phyloP scores from a whole-genome alignment of 805 yeast genomes.

The Myxozyma kluyveri region DNA sequence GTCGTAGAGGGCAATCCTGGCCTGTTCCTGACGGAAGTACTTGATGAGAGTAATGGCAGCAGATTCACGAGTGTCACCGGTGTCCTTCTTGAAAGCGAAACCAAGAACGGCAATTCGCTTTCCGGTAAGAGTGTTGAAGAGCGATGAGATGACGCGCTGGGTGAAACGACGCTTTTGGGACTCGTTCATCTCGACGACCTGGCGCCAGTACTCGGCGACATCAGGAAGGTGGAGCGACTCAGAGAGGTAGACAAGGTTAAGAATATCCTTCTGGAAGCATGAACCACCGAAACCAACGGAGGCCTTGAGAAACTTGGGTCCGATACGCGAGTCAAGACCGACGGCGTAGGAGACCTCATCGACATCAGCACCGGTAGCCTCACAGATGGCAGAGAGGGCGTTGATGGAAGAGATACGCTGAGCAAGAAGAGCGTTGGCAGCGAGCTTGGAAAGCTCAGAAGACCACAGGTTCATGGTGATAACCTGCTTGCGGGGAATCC shows the following conservation, averaged over 20 bases:
- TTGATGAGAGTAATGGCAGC: slow-evolving; percentile 35
- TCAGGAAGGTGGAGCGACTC: slow-evolving; percentile 36
- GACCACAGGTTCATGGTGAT: slow-evolving; percentile 37
- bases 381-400: slow-evolving; percentile 37
- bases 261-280: slow-evolving; percentile 37
- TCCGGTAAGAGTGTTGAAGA: slow-evolving; percentile 36
- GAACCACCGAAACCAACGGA: slow-evolving; percentile 38
- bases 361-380: slow-evolving; percentile 37
- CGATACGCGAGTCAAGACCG: slow-evolving; percentile 36
- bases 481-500: slow-evolving; percentile 35
- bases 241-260: slow-evolving; percentile 35
- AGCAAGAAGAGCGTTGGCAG: slow-evolving; percentile 37
- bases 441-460: slow-evolving; percentile 37
- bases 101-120: slow-evolving; percentile 36
- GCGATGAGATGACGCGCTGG: slow-evolving; percentile 32
- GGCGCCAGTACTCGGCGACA: slow-evolving; percentile 36
- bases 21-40: slow-evolving; percentile 34
- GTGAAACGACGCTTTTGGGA: slow-evolving; percentile 36
- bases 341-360: slow-evolving; percentile 37
- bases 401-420: slow-evolving; percentile 38
- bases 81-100: slow-evolving; percentile 38
- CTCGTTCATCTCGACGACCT: slow-evolving; percentile 37
- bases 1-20: slow-evolving; percentile 35
- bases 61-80: slow-evolving; percentile 37
- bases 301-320: slow-evolving; percentile 36